Evolutionary conservation across 805 yeast species (phyloP).

Genomic region (Ogataea philodendri): DNA sequence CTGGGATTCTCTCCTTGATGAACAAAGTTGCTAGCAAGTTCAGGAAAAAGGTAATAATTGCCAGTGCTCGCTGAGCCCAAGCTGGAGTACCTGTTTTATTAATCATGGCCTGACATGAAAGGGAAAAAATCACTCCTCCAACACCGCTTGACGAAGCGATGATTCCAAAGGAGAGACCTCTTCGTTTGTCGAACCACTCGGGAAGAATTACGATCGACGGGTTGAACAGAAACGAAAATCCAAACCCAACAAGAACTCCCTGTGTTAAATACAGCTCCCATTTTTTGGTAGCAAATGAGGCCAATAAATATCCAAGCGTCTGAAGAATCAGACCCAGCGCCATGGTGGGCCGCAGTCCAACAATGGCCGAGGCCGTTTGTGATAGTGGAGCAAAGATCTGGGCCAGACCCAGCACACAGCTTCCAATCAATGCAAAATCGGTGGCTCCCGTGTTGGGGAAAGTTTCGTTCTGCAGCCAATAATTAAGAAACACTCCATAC

Average conservation of each 20-base stretch:
- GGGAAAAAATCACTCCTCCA: slow-evolving; percentile 42
- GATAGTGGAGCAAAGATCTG: slow-evolving; percentile 25
- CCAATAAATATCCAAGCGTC: slow-evolving; percentile 46
- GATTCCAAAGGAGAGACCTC: slow-evolving; percentile 43
- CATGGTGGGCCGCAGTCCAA: slow-evolving; percentile 26
- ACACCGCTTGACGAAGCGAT: slow-evolving; percentile 42
- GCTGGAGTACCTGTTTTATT: slow-evolving; percentile 39
- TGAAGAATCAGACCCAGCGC: slow-evolving; percentile 42
- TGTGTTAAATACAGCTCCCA: slow-evolving; percentile 55
- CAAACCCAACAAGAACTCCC: slow-evolving; percentile 51
- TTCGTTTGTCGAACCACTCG: slow-evolving; percentile 53
- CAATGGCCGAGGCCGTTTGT: slow-evolving; percentile 19
- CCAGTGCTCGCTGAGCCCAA: slow-evolving; percentile 46
- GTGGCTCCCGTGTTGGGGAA: slow-evolving; percentile 51
- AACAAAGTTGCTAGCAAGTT: slow-evolving; percentile 42
- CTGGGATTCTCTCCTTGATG: slow-evolving; percentile 20
- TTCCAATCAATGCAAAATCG: slow-evolving; percentile 64
- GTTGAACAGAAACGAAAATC: slow-evolving; percentile 48
- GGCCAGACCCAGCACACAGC: slow-evolving; percentile 32
- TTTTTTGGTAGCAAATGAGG: slow-evolving; percentile 46
- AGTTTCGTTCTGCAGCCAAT: slow-evolving; percentile 46
- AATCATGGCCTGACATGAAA: slow-evolving; percentile 37
- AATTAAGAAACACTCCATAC: slow-evolving; percentile 58
- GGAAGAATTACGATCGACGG: slow-evolving; percentile 52
- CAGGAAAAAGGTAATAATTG: slow-evolving; percentile 37